Evolutionary conservation across 208 protist genomes (phyloP), one percentile per base, ranked within the genome.

Genomic region (Angomonas deanei): DNA sequence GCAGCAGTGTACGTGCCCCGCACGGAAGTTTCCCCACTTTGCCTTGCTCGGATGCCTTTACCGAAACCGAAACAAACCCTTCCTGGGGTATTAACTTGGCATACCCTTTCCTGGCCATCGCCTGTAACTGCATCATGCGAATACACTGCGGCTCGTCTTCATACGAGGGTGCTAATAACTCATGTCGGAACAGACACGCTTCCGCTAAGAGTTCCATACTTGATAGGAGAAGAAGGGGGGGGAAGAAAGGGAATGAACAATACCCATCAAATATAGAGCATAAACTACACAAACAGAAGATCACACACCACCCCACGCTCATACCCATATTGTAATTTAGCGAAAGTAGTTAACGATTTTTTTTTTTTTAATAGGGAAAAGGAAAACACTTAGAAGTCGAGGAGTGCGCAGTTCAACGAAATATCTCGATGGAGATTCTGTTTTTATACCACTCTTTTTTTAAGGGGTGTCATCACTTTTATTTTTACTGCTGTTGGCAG

Each of bases 1-100:
- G 53, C 2, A 96, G 54, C 3, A 96, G 72, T 17, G 73, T 87
- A 11, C 90, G 74, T 17, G 90, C 90, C 23, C 86, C 90, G 52
- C 78, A 91, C 2, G 83, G 81, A 11, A 96, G 80, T 26, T 59
- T n/a, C 13, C 39, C 60, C 23, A 86, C 77, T 66, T 96, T 86
- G 0, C 68, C 71, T 61, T 96, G 89, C 4, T 68, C 69, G 0
- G 70, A 67, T 36, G 84, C 84, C 67, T 84, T 89, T 13, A 92
- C 82, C 30, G 70, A 70, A 30, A 96, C 74, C 15, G 89, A 96
- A n/a, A 56, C 47, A 30, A 84, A 53, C 6, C 10, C 33, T 10
- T 23, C 71, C 17, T 72, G 68, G 2, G 48, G 47, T 6, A 77
- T 66, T 4, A 90, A 58, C 46, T 34, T 46, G 27, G 70, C 82